A percentile compares a stretch with the other conserved stretches of the same genome.
These are phyloP conservation scores for Thalassiosira profunda DNA, from an alignment of 108 stramenopile genomes.

Conservation along the genomic window DNA sequence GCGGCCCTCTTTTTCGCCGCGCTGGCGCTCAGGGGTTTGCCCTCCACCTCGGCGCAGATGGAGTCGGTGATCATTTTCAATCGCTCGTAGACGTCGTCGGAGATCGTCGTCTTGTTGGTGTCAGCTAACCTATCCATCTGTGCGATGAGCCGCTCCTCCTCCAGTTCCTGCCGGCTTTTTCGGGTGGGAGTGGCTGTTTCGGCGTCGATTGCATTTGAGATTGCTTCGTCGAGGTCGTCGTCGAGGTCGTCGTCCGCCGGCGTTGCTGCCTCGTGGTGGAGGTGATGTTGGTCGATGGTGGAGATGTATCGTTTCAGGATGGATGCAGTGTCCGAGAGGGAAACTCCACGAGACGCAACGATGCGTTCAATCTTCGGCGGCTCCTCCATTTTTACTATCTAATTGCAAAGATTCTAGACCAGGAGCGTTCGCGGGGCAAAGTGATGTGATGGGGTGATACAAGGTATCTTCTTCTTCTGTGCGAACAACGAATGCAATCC, in stretches of 20 bases:
- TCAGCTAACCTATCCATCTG: conserved; percentile 10
- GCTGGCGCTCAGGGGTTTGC: conserved; percentile 7
- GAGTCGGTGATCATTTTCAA: conserved; percentile 33
- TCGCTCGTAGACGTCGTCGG: conserved; percentile 37
- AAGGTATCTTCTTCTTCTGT: too few species aligned
- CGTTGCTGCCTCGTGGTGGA: neutral
- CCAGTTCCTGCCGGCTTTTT: conserved; percentile 22
- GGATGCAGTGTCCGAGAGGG: conserved; percentile 34
- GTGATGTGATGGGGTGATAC: too few species aligned
- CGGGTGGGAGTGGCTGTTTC: neutral
- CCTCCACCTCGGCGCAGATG: conserved; percentile 22
- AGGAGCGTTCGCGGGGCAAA: too few species aligned
- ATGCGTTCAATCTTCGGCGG: conserved; percentile 40
- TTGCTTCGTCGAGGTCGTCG: neutral
- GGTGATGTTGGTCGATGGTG: conserved; percentile 17
- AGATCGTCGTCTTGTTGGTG: conserved; percentile 7
- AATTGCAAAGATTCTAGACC: too few species aligned
- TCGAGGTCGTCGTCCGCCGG: neutral
- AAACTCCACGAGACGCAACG: conserved; percentile 32
- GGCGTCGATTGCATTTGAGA: neutral
- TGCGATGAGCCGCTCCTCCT: conserved; percentile 29
- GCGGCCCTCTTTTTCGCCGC: neutral
- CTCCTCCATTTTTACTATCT: conserved; percentile 54
- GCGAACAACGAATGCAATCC: too few species aligned
- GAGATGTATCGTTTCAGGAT: conserved; percentile 23